A percentile compares a stretch with the other conserved stretches of the same genome.
These are phyloP conservation scores for Alternaria triticimaculans DNA, from an alignment of 2,329 filamentous ascomycete genomes.

Conservation along the genomic window DNA sequence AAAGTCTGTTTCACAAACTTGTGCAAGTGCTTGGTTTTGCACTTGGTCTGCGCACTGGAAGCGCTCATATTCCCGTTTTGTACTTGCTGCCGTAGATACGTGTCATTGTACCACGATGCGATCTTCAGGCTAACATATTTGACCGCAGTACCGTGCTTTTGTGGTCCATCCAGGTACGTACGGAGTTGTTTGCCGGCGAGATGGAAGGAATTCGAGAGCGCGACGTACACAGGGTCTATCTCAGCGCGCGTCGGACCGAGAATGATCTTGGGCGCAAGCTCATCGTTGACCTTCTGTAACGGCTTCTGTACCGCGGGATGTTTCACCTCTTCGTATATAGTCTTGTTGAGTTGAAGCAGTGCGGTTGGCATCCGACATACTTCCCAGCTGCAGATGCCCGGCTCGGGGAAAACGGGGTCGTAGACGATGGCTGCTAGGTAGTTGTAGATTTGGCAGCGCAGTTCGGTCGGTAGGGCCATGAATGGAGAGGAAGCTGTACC, in stretches of 20 bases:
- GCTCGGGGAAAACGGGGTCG: neutral
- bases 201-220: neutral
- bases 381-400: neutral
- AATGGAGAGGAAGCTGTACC: neutral
- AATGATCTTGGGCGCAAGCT: neutral
- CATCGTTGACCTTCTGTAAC: neutral
- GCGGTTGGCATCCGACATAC: neutral
- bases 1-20: neutral
- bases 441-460: neutral
- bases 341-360: neutral
- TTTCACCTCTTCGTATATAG: neutral
- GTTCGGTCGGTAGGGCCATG: neutral
- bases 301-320: neutral
- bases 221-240: neutral
- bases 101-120: neutral
- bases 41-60: neutral
- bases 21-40: neutral
- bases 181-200: neutral
- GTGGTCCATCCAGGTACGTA: neutral
- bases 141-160: neutral
- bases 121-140: neutral
- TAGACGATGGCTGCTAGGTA: neutral
- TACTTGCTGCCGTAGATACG: neutral
- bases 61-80: neutral
- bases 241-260: neutral